A percentile compares a stretch with the other conserved stretches of the same genome.
Evolutionary conservation across 768 basidiomycete genomes (phyloP).

Genomic region (Coprinellus micaceus): DNA sequence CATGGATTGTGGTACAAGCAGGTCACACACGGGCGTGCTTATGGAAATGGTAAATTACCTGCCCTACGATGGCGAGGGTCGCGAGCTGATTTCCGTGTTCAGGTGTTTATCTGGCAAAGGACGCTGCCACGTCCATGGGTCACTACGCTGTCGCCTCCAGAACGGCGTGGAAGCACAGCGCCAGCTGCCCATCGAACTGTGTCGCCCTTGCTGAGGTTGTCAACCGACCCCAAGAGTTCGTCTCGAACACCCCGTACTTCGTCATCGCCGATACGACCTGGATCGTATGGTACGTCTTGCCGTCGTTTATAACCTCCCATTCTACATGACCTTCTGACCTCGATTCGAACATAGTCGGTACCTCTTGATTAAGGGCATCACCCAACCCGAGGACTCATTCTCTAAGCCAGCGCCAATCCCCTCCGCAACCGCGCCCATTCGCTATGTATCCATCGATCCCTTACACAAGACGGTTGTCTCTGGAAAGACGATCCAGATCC

Average conservation of each 20-base stretch:
- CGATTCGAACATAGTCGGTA: constrained; percentile 44
- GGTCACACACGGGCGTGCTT: constrained; percentile 55
- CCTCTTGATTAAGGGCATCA: constrained; percentile 47
- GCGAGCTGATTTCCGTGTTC: constrained; percentile 3
- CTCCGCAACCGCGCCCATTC: constrained; percentile 18
- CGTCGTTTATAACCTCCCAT: not conserved
- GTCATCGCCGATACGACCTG: constrained; percentile 64
- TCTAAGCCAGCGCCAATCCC: not conserved
- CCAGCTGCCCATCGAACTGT: constrained; percentile 42
- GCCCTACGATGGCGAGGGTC: not conserved
- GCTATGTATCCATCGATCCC: constrained; percentile 49
- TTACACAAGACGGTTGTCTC: constrained; percentile 39
- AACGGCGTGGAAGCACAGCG: constrained; percentile 51
- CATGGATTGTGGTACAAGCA: constrained; percentile 66
- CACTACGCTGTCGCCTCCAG: constrained; percentile 34
- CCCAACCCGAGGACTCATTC: not conserved
- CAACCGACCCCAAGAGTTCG: constrained; percentile 55
- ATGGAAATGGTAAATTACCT: constrained; percentile 51
- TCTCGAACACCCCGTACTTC: constrained; percentile 48
- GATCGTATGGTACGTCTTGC: constrained; percentile 57
- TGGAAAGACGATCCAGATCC: constrained; percentile 43
- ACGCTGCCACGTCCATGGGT: constrained; percentile 46
- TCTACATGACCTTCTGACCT: not conserved
- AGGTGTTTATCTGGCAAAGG: constrained; percentile 71
- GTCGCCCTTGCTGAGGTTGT: constrained; percentile 64